Conservation (phyloP, 108 stramenopile genomes). For the Pseudonitzschia delicatissima region DNA sequence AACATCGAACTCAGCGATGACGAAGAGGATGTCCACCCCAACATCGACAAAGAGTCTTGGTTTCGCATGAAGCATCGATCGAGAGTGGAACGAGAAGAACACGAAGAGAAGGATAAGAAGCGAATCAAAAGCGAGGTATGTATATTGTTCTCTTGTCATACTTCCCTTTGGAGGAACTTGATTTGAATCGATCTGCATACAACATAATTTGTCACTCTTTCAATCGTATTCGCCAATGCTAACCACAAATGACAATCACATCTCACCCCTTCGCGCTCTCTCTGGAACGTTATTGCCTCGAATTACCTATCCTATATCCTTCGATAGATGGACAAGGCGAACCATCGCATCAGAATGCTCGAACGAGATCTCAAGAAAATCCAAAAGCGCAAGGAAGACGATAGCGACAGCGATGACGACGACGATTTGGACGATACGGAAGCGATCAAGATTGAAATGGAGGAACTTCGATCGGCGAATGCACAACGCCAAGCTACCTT, state of each 20-base stretch:
- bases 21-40: conserved; percentile 98
- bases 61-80: conserved; percentile 93
- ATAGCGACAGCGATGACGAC: conserved; percentile 65
- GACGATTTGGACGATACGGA: conserved; percentile 87
- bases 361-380: conserved; percentile 55
- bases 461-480: conserved; percentile 67
- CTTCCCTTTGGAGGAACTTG: no score
- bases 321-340: conserved; percentile 72
- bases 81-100: conserved; percentile 92
- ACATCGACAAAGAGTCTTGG: conserved; percentile 98
- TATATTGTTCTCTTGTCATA: background rate
- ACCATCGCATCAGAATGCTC: conserved; percentile 82
- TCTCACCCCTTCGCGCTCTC: no score
- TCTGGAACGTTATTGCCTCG: no score
- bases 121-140: conserved; percentile 73
- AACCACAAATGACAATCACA: background rate
- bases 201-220: no score
- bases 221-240: background rate
- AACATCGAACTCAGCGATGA: conserved; percentile 97
- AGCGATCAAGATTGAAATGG: conserved; percentile 74
- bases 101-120: conserved; percentile 85
- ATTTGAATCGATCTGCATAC: no score
- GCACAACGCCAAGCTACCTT: conserved; percentile 61
- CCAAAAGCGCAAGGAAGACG: conserved; percentile 20
- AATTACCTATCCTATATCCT: background rate